Evolutionary conservation across 208 protist species (phyloP), one percentile per base, ranked within the genome.

Genomic region (Porcisia hertigi): DNA sequence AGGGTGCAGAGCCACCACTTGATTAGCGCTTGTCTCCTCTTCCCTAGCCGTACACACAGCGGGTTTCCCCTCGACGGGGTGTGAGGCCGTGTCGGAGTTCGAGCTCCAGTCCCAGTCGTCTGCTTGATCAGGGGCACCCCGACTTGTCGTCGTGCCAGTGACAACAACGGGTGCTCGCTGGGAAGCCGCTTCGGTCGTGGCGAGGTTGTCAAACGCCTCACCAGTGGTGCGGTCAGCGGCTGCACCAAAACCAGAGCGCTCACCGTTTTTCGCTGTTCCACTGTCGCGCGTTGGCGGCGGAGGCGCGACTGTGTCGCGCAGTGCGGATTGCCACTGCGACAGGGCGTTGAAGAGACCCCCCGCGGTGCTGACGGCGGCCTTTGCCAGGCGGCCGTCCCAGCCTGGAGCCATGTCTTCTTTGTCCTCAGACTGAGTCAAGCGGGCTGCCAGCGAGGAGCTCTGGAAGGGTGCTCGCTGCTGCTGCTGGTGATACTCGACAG

Each of bases 261-360:
- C 36, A 3, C 54, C 6, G 45, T 1, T 57, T 39, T 12, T 59
- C 36, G 60, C 49, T 0, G 25, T 43, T 5, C 54, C 52, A 11
- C 18, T n/a, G 67, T 8, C 34, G 36, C 52, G 49, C 6, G 71
- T 23, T 47, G 79, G 80, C 12, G 85, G 87, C 34, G 87, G 36
- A 5, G 81, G 81, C 0, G 81, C 81, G 23, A 85, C 81, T 8
- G 76, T 82, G 11, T 81, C 76, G 69, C 64, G 82, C 80, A 78
- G 76, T 62, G 49, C 81, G 71, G 69, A 83, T 63, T 88, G 88
- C 58, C 82, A 77, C 16, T 77, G 69, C 16, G 84, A 83, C 52
- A 92, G 75, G 20, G 88, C 76, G 60, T 79, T 74, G 64, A 92
- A 76, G 8, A 92, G 57, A 18, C 75, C 71, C 36, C 79, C 77